These are phyloP conservation scores for Cenococcum geophilum DNA, from an alignment of 495 filamentous ascomycete genomes.

Conservation along the genomic window DNA sequence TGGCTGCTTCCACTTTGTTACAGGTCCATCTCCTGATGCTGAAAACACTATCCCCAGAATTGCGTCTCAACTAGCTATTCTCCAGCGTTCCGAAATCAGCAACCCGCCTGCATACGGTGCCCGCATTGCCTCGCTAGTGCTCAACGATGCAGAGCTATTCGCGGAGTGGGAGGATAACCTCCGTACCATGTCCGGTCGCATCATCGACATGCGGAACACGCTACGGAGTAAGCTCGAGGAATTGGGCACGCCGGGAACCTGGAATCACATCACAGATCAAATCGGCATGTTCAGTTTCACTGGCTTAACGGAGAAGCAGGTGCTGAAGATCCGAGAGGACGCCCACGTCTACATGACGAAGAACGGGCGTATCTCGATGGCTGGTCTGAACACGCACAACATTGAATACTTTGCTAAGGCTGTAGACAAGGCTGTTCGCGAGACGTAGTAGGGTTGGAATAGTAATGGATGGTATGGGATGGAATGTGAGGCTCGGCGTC, in stretches of 20 bases:
- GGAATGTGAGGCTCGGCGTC: background rate
- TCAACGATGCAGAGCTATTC: conserved; percentile 80
- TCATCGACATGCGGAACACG: conserved; percentile 77
- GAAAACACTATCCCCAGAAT: conserved; percentile 57
- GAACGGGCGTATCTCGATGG: conserved; percentile 95
- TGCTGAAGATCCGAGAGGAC: conserved; percentile 69
- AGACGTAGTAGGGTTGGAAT: conserved; percentile 37
- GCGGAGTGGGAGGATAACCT: conserved; percentile 93
- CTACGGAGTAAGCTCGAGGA: conserved; percentile 72
- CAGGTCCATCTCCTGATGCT: conserved; percentile 62
- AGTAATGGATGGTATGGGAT: background rate
- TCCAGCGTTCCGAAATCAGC: conserved; percentile 94
- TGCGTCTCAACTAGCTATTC: conserved; percentile 81
- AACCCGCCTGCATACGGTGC: conserved; percentile 95
- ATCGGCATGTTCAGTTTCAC: conserved; percentile 99
- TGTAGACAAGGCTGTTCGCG: conserved; percentile 77
- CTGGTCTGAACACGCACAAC: conserved; percentile 85
- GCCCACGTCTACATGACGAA: conserved; percentile 98
- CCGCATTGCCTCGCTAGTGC: conserved; percentile 69
- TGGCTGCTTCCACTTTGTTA: conserved; percentile 93
- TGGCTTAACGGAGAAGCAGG: conserved; percentile 78
- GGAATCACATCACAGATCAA: conserved; percentile 96
- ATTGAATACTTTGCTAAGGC: conserved; percentile 88
- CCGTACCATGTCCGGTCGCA: conserved; percentile 87
- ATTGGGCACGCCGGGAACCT: conserved; percentile 76